Percentiles rank a stretch among this genome's conserved stretches.
These are phyloP conservation scores for Macrophomina phaseolina DNA, from an alignment of 2,329 filamentous ascomycete species.

Conservation along the genomic window DNA sequence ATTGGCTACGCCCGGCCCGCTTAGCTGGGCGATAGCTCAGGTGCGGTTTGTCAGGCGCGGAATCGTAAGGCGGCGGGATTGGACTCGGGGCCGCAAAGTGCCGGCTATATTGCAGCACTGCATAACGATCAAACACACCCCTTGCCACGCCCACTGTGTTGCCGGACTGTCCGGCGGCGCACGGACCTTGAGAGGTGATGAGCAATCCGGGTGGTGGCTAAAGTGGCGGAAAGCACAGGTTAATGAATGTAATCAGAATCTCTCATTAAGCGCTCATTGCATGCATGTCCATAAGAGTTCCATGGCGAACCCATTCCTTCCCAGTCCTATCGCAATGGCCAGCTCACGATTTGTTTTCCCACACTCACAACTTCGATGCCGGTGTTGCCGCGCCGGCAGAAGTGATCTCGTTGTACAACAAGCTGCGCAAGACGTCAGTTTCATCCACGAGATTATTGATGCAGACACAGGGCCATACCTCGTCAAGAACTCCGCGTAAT, in stretches of 20 bases:
- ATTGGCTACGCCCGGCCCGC: neutral
- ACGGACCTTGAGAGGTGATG: too few species aligned
- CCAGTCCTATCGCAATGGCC: neutral
- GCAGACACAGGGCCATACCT: slow-evolving; percentile 66
- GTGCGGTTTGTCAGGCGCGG: slow-evolving; percentile 11
- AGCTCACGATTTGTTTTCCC: neutral
- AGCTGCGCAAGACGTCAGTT: slow-evolving; percentile 52
- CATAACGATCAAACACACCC: neutral
- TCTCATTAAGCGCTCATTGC: slow-evolving; percentile 24
- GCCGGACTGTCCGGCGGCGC: neutral
- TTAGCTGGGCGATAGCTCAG: neutral
- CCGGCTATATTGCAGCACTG: neutral
- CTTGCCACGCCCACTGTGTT: neutral
- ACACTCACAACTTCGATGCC: slow-evolving; percentile 23
- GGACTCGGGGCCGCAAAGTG: neutral
- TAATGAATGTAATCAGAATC: neutral
- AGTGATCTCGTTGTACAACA: slow-evolving; percentile 86
- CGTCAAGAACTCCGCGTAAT: slow-evolving; percentile 96
- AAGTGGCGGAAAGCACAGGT: slow-evolving; percentile 1
- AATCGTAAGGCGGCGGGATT: slow-evolving; percentile 1
- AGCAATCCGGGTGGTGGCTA: too few species aligned
- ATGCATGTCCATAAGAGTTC: slow-evolving; percentile 12
- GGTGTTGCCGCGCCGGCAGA: slow-evolving; percentile 15
- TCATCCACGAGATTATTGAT: slow-evolving; percentile 24
- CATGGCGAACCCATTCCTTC: neutral